Percentiles rank a stretch among this genome's conserved stretches.
phyloP scores from a whole-genome alignment of 2,329 filamentous ascomycete species.

The Rutstroemia sp. region DNA sequence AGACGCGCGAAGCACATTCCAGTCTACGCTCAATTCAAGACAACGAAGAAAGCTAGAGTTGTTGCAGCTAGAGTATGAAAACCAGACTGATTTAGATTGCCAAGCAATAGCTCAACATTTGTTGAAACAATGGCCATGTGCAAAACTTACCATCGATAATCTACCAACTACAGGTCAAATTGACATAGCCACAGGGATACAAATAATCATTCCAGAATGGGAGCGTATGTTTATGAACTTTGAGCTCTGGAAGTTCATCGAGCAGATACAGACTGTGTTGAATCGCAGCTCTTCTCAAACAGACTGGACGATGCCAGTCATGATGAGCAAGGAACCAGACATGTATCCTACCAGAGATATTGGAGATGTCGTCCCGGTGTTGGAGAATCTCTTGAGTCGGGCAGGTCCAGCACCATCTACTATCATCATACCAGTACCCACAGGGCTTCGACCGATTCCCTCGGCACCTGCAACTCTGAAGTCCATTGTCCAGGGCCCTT shows the following conservation, averaged over 20 bases:
- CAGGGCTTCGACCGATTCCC: not conserved
- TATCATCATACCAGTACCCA: too few species aligned
- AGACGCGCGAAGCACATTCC: constrained; percentile 15
- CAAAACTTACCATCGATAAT: constrained; percentile 26
- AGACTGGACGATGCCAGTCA: not conserved
- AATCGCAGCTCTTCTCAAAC: constrained; percentile 18
- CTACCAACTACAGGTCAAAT: constrained; percentile 30
- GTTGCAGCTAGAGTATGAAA: constrained; percentile 28
- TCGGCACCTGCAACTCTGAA: not conserved
- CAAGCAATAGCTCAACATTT: constrained; percentile 34
- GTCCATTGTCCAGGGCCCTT: not conserved
- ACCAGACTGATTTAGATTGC: constrained; percentile 31
- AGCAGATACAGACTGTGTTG: constrained; percentile 36
- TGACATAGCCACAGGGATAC: constrained; percentile 33
- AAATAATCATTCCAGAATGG: constrained; percentile 39
- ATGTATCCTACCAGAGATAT: constrained; percentile 4
- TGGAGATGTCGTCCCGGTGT: constrained; percentile 7
- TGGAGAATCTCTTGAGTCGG: not conserved
- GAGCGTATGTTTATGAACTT: constrained; percentile 40
- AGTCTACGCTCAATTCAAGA: constrained; percentile 9
- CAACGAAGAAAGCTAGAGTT: constrained; percentile 13
- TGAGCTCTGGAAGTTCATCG: constrained; percentile 38
- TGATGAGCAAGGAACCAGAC: constrained; percentile 6
- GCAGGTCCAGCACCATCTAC: not conserved
- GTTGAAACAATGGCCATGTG: constrained; percentile 39